Evolutionary conservation across 768 basidiomycete species (phyloP), one percentile per base, ranked within the genome.

Genomic region (Baorangia bicolor): DNA sequence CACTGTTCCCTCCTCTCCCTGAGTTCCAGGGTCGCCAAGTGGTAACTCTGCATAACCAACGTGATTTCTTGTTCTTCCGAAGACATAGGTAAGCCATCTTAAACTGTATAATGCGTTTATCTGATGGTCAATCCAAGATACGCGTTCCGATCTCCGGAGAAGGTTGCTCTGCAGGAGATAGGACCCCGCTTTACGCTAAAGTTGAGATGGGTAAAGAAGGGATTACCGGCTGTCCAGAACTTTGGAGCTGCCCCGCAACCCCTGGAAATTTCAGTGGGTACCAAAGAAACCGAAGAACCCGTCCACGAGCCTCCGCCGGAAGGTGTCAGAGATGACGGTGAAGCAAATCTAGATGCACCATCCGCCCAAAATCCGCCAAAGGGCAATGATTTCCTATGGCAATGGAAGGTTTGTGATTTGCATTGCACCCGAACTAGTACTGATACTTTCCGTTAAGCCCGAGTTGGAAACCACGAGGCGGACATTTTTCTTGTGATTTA

Each of bases 181-280:
- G 97, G 97, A 2, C 97, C 97, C 8, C 85, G 96, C 31, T 97
- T 99, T 68, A 98, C 97, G 0, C 79, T 98, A 12, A 98, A 98
- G 73, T 77, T 99, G 53, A 80, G 88, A 37, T 97, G 88, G 79
- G 73, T 99, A 54, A 86, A 88, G 68, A 94, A 90, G 63, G 94
- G 93, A 11, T 76, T 95, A 23, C 95, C 94, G 1, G 86, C 89
- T 5, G 92, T 94, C 27, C 80, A 80, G 59, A 79, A 82, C 61
- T 78, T 85, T 65, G 86, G 88, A 27, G 83, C 87, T 58, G 76
- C 78, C n/a, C 77, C 84, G 1, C 75, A 79, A 59, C 74, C 81
- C 23, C 65, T 89, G 46, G 74, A 79, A 57, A 81, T 86, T 55
- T 84, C 84, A 58, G 69, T 75, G 4, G 77, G 59, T 12, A 65